Evolutionary conservation across 306 rosid species (phyloP).

Genomic region (Crotalaria pallida): DNA sequence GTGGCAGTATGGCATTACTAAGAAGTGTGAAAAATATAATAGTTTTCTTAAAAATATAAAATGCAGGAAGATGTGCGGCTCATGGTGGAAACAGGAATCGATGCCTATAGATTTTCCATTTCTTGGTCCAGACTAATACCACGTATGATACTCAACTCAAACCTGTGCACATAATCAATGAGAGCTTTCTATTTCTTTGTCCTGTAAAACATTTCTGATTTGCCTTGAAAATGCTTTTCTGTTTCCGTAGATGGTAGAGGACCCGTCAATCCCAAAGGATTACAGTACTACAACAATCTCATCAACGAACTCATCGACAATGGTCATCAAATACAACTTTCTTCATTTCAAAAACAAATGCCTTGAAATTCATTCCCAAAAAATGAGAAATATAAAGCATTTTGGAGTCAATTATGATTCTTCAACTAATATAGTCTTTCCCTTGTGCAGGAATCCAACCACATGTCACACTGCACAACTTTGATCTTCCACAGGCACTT

Average conservation of each 20-base stretch:
- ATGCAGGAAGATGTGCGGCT: conserved; percentile 78
- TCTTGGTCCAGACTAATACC: conserved; percentile 90
- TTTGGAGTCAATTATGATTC: background rate
- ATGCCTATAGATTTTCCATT: conserved; percentile 78
- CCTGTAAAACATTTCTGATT: background rate
- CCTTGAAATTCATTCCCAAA: background rate
- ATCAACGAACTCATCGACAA: conserved; percentile 5
- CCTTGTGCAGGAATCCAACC: background rate
- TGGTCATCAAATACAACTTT: conserved; percentile 35
- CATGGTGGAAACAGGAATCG: conserved; percentile 73
- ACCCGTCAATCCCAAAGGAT: background rate
- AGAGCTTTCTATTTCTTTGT: background rate
- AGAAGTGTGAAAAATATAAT: background rate
- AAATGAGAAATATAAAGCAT: too few species aligned
- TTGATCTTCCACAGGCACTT: conserved; percentile 53
- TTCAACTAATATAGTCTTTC: background rate
- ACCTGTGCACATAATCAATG: background rate
- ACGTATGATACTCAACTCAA: conserved; percentile 27
- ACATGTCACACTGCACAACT: background rate
- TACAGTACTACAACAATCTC: background rate
- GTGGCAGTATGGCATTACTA: too few species aligned
- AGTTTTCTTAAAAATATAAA: background rate
- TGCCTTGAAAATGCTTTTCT: background rate
- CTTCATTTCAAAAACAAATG: background rate
- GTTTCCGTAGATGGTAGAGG: background rate